Base-by-base conservation (phyloP, 2,329 filamentous ascomycete species). In the Diplodia seriata region DNA sequence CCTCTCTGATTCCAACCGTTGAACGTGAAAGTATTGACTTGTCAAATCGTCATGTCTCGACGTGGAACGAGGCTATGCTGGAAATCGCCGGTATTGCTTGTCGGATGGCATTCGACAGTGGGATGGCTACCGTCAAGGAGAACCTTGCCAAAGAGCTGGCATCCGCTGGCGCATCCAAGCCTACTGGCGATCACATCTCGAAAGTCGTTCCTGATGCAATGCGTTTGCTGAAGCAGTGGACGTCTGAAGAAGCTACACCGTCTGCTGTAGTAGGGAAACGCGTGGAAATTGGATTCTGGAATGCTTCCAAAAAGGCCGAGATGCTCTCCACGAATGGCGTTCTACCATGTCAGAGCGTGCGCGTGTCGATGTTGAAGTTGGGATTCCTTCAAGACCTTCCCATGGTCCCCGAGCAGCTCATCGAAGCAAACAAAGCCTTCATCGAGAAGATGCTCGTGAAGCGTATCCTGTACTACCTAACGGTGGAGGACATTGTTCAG, bases 271-370 rank as follows among this genome's bases (percentile, higher is more conserved):
- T 98, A 23, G 92, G 93, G 0, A 89, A 93, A 74, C 90, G 92
- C 70, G 92, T 99, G 65, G 94, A 97, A 75, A 92, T 97, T 79
- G 92, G 93, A 0, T 99, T 99, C 76, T 99, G 95, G 95, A 96
- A 89, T 43, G 94, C 92, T 70, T 95, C 91, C 74, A 90, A 88
- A 76, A 90, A 90, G 70, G 89, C 92, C 2, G 94, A 97, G 74
- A 86, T 97, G 7, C 89, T 96, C 71, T 97, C 94, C 1, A 97
- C 91, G 23, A 88, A 90, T 68, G 96, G 96, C 67, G 89, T 99
- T 7, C 84, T 97, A 66, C 88, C 91, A n/a, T 96, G 91, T 43
- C 88, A 91, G 14, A 86, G 91, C 72, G 92, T 97, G 43, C 91
- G 95, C 40, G 86, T 97, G 72, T 91, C 76, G 81, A 90, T 76